A percentile compares a stretch with the other conserved stretches of the same genome.
phyloP scores from a whole-genome alignment of 805 yeast species.

The Cyberlindnera samutprakarnensis region DNA sequence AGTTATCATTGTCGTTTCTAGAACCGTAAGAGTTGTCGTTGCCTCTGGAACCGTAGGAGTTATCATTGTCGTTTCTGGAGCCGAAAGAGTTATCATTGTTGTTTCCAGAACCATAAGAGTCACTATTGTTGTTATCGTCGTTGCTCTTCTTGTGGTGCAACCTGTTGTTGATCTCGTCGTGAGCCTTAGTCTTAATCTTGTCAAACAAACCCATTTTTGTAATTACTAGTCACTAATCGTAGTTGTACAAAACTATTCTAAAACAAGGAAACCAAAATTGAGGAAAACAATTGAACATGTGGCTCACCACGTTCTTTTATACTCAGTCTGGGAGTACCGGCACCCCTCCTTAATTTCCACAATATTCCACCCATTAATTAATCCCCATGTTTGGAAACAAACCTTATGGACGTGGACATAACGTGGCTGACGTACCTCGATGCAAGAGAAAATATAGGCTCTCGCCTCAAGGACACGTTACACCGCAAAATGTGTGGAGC shows the following conservation, averaged over 20 bases:
- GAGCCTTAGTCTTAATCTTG: constrained; percentile 1
- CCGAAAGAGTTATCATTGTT: neutral
- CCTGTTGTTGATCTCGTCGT: neutral
- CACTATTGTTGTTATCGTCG: neutral
- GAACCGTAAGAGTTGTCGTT: constrained; percentile 1
- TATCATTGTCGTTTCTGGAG: neutral
- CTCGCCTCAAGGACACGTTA: too few relatives aligned
- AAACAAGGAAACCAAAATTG: too few relatives aligned
- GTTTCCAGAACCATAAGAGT: neutral
- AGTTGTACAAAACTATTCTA: neutral
- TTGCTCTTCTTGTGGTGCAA: neutral
- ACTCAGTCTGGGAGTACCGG: too few relatives aligned
- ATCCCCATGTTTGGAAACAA: neutral
- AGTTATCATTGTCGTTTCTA: too few relatives aligned
- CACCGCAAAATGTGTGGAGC: too few relatives aligned
- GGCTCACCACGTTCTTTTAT: too few relatives aligned
- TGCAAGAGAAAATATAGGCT: too few relatives aligned
- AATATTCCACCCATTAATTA: neutral
- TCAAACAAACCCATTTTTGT: constrained; percentile 2
- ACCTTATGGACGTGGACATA: too few relatives aligned
- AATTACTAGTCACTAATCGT: neutral
- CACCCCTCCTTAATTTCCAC: too few relatives aligned
- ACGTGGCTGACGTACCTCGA: too few relatives aligned
- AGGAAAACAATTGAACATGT: too few relatives aligned
- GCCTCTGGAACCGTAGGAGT: neutral